phyloP scores from a whole-genome alignment of 805 yeast genomes.

The Metschnikowia orientalis region DNA sequence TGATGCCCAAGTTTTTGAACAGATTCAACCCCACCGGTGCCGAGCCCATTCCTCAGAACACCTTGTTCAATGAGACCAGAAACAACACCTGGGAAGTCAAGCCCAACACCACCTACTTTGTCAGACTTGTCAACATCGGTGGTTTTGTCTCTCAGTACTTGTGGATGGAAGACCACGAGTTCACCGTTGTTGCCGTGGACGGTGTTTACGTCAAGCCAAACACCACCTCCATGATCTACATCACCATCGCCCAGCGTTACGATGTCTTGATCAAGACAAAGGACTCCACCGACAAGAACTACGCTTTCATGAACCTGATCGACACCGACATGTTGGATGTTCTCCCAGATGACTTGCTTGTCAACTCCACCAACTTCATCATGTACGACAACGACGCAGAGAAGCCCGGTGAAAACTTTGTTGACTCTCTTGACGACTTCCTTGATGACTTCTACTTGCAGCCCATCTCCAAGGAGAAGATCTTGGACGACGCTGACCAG shows the following conservation, averaged over 20 bases:
- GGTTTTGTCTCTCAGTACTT: constrained; percentile 89
- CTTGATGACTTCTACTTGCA: constrained; percentile 37
- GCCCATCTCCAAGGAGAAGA: constrained; percentile 33
- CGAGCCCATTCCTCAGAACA: constrained; percentile 87
- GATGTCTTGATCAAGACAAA: constrained; percentile 75
- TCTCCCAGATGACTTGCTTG: constrained; percentile 56
- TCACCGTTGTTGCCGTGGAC: constrained; percentile 87
- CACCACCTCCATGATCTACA: constrained; percentile 64
- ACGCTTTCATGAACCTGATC: constrained; percentile 74
- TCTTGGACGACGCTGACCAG: constrained; percentile 64
- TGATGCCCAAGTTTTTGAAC: constrained; percentile 56
- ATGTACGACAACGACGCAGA: constrained; percentile 44
- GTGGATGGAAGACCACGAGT: constrained; percentile 81
- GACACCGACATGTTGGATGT: constrained; percentile 82
- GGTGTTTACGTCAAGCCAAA: constrained; percentile 81
- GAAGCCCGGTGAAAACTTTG: constrained; percentile 39
- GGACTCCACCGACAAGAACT: constrained; percentile 56
- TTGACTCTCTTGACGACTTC: constrained; percentile 43
- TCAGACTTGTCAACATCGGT: constrained; percentile 81
- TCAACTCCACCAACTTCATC: constrained; percentile 74
- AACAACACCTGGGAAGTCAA: constrained; percentile 73
- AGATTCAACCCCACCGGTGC: constrained; percentile 94
- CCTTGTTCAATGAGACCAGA: constrained; percentile 76
- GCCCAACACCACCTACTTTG: constrained; percentile 79
- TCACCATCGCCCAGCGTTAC: constrained; percentile 91